Conservation (phyloP, 345 rosid genomes). For the Corchorus capsularis region DNA sequence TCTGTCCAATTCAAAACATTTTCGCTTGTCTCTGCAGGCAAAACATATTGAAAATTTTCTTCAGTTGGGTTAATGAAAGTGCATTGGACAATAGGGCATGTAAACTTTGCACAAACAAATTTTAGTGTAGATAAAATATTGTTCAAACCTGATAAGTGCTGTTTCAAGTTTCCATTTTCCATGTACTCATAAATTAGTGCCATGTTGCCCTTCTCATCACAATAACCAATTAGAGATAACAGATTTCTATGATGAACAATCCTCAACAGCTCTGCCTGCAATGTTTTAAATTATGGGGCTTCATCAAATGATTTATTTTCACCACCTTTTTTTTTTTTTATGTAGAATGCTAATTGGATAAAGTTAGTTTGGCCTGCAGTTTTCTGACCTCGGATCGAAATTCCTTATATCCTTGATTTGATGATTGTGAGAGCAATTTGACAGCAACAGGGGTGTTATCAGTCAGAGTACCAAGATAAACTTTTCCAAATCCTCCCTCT, state of each 20-base stretch:
- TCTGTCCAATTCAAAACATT: not conserved
- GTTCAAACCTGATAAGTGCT: conserved; percentile 3
- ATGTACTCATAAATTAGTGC: conserved; percentile 18
- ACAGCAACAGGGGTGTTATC: conserved; percentile 21
- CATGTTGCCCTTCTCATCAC: conserved; percentile 4
- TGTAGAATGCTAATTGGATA: not conserved
- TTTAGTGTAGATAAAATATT: not conserved
- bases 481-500: conserved; percentile 21
- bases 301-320: not conserved
- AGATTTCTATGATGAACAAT: conserved; percentile 11
- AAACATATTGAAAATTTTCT: not conserved
- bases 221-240: conserved; percentile 11
- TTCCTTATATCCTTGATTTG: conserved; percentile 17
- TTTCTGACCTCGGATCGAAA: conserved; percentile 18
- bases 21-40: not conserved
- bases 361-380: not conserved
- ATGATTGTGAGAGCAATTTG: not conserved
- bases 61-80: not conserved
- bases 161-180: conserved; percentile 9
- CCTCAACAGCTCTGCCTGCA: not conserved
- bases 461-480: conserved; percentile 10
- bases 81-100: not conserved
- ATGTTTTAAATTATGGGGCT: not conserved
- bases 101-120: not conserved
- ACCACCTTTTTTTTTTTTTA: too few species aligned